Evolutionary conservation across 768 basidiomycete species (phyloP), one percentile per base, ranked within the genome.

Genomic region (Pisolithus microcarpus): DNA sequence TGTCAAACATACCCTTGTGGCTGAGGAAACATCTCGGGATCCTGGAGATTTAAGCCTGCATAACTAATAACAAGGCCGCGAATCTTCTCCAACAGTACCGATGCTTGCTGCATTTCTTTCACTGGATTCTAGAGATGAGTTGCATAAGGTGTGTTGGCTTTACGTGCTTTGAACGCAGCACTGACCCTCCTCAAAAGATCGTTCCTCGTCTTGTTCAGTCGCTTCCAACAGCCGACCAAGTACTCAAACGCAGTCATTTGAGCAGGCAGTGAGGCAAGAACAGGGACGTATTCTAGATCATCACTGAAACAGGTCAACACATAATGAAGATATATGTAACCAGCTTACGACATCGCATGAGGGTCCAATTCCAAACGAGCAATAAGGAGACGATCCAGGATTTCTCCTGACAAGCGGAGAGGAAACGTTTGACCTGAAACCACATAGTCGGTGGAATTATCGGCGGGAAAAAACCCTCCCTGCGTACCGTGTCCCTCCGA

Each of bases 11-110:
- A 89, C 92, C 81, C 78, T 48, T 68, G 50, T 9, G 93, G 94
- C 58, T 96, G 91, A 44, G 91, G 88, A 58, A 99, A 98, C 86
- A 97, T 94, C 37, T 83, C 84, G 1, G 94, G 89, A 53, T 94
- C 93, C 68, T 94, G 91, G 9, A 99, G 72, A 21, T 79, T 87
- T 44, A 97, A 75, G 5, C 93, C 94, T 10, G 85, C 80, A 69
- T 96, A 96, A 51, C 86, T 91, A 56, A 98, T 80, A 46, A 97
- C 68, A 15, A 96, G 75, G 51, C 86, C 78, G n/a, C 86, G 84
- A 36, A 88, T 64, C 65, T 84, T 90, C 39, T 92, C 87, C 19
- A 91, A 72, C n/a, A 79, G 66, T 26, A 62, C 67, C 10, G 78
- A 66, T 30, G 88, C 91, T 56, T 72, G 71, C 53, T 84, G 77